Conservation (phyloP, 2,329 filamentous ascomycete species). For the Coleophoma eucalyptorum region DNA sequence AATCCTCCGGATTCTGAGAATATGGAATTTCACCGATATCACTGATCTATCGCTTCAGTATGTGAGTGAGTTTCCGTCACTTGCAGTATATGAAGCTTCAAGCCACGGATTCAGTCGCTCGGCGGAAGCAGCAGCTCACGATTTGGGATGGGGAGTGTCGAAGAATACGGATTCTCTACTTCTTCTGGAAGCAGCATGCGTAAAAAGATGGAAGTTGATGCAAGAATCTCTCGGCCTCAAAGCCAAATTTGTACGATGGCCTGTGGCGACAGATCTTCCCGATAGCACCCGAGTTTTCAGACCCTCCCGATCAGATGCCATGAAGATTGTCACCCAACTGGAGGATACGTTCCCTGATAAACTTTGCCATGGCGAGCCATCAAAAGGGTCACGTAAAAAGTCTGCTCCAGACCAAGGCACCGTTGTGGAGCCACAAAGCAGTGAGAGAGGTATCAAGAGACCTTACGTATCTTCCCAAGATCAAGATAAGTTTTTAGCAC, state of each 20-base stretch:
- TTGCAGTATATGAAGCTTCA: constrained; percentile 25
- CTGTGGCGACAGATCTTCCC: constrained; percentile 1
- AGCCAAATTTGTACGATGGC: constrained; percentile 3
- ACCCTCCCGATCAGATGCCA: constrained; percentile 11
- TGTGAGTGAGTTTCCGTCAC: constrained; percentile 23
- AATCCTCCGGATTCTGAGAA: constrained; percentile 25
- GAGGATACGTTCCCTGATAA: background rate
- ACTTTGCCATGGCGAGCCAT: background rate
- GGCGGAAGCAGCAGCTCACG: constrained; percentile 5
- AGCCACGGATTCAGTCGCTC: constrained; percentile 15
- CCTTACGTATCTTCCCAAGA: too few relatives aligned
- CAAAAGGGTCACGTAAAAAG: too few relatives aligned
- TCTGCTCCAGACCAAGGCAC: too few relatives aligned
- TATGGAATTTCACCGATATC: constrained; percentile 23
- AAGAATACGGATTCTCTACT: constrained; percentile 9
- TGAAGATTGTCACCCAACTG: constrained; percentile 9
- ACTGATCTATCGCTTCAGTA: constrained; percentile 23
- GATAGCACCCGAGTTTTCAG: constrained; percentile 12
- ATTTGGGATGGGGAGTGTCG: constrained; percentile 18
- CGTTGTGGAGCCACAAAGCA: too few relatives aligned
- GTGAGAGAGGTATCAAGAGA: too few relatives aligned
- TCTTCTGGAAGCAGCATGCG: constrained; percentile 17
- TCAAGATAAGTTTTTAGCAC: background rate
- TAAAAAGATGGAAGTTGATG: constrained; percentile 12
- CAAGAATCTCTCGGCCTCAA: constrained; percentile 4